These are phyloP conservation scores for Petrea volubilis DNA, from an alignment of 257 asterid species.

Conservation along the genomic window DNA sequence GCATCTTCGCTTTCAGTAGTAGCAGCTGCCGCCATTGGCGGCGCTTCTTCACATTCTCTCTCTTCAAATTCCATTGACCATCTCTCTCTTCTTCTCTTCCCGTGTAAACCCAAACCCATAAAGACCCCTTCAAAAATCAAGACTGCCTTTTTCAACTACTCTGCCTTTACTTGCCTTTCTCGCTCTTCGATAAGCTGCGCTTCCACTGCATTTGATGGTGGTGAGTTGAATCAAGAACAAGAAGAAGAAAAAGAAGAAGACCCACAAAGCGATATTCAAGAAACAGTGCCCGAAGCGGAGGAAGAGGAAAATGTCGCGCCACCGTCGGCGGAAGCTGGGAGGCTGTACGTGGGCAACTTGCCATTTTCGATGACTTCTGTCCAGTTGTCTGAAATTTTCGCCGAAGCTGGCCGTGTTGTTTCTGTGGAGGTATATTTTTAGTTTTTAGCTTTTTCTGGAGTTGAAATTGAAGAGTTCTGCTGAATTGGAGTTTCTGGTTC, in stretches of 20 bases:
- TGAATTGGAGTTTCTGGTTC: background rate
- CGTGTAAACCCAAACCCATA: constrained; percentile 35
- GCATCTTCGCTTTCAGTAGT: constrained; percentile 53
- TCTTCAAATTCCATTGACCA: constrained; percentile 35
- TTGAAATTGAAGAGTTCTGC: background rate
- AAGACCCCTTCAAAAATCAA: constrained; percentile 32
- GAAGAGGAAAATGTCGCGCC: constrained; percentile 36
- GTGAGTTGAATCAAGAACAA: constrained; percentile 35
- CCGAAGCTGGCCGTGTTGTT: constrained; percentile 78
- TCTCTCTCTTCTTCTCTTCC: constrained; percentile 35
- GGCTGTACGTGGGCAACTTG: constrained; percentile 87
- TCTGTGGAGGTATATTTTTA: constrained; percentile 64
- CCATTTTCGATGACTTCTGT: constrained; percentile 78
- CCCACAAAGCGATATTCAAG: constrained; percentile 17
- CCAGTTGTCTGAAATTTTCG: constrained; percentile 72
- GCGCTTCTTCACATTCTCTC: constrained; percentile 29
- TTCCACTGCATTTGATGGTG: constrained; percentile 38
- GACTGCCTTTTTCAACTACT: constrained; percentile 18
- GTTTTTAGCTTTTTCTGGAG: background rate
- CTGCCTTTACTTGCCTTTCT: constrained; percentile 21
- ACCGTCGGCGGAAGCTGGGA: constrained; percentile 50
- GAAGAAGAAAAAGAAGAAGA: constrained; percentile 36
- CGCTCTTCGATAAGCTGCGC: constrained; percentile 29
- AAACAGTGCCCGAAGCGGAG: constrained; percentile 26
- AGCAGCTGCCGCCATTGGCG: constrained; percentile 49